Percentiles rank a stretch among this genome's conserved stretches.
Conservation (phyloP, 495 filamentous ascomycete species). For the Penicillium cinerascens region DNA sequence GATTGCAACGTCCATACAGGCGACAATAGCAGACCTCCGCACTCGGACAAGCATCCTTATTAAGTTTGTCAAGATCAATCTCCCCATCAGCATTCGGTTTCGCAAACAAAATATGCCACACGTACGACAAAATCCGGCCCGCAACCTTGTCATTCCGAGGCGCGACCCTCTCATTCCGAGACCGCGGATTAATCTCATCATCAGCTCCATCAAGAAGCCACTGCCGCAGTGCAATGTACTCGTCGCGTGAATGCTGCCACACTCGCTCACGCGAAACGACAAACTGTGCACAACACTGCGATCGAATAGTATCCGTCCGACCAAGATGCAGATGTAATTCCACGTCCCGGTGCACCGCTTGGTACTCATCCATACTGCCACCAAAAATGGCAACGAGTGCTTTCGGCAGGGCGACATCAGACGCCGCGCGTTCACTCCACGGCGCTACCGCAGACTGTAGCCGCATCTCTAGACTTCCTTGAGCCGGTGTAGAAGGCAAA, state of each 20-base stretch:
- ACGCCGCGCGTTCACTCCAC: slow-evolving; percentile 39
- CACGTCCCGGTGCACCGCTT: not conserved
- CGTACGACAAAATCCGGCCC: slow-evolving; percentile 39
- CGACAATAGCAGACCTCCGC: slow-evolving; percentile 45
- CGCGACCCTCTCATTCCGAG: slow-evolving; percentile 18
- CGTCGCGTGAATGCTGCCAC: slow-evolving; percentile 33
- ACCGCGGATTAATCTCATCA: slow-evolving; percentile 1
- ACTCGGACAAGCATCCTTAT: slow-evolving; percentile 34
- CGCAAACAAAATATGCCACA: slow-evolving; percentile 46
- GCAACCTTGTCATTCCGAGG: slow-evolving; percentile 37
- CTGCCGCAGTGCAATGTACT: slow-evolving; percentile 42
- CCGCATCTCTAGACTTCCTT: slow-evolving; percentile 38
- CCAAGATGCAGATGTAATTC: slow-evolving; percentile 23
- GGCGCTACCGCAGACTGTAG: slow-evolving; percentile 34
- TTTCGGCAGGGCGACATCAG: slow-evolving; percentile 31
- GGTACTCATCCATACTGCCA: slow-evolving; percentile 6
- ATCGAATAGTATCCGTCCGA: slow-evolving; percentile 31
- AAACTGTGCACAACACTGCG: slow-evolving; percentile 49
- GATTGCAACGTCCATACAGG: slow-evolving; percentile 38
- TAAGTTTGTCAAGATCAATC: slow-evolving; percentile 43
- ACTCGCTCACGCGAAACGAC: slow-evolving; percentile 33
- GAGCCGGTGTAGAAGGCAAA: slow-evolving; percentile 25
- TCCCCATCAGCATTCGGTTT: slow-evolving; percentile 16
- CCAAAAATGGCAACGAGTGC: slow-evolving; percentile 36
- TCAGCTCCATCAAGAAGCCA: slow-evolving; percentile 39